Evolutionary conservation across 148 eudicot species (phyloP).

Genomic region (Euryodendron excelsum): DNA sequence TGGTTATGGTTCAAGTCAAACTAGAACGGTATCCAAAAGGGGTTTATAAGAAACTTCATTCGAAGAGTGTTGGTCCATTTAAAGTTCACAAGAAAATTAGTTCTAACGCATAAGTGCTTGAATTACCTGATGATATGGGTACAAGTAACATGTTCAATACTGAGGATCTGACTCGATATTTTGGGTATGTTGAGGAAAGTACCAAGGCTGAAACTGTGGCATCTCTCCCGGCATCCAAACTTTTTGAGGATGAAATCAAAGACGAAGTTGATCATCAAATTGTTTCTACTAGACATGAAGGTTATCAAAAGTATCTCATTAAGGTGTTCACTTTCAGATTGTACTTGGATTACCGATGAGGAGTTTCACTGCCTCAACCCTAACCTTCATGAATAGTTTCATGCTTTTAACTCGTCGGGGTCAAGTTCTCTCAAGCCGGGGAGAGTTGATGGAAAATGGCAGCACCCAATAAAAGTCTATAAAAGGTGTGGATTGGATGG

Average conservation of each 20-base stretch:
- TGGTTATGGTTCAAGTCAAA: not conserved
- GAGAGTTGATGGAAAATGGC: slow-evolving; percentile 2
- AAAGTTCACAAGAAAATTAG: not conserved
- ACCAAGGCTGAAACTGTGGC: not conserved
- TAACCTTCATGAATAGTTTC: not conserved
- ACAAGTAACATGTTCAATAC: not conserved
- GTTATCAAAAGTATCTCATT: not conserved
- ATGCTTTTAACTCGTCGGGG: not conserved
- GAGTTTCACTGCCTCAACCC: not conserved
- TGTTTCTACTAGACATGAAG: not conserved
- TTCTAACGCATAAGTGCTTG: not conserved
- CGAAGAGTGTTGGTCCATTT: not conserved
- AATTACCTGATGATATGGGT: not conserved
- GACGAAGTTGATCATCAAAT: not conserved
- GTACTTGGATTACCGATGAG: not conserved
- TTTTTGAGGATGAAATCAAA: not conserved
- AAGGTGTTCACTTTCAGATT: not conserved
- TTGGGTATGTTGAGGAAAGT: not conserved
- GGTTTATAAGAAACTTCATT: not conserved
- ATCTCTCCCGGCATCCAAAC: not conserved
- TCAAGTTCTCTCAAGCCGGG: slow-evolving; percentile 5
- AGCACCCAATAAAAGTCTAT: not conserved
- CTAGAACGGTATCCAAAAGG: not conserved
- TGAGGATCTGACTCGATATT: not conserved
- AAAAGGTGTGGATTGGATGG: not conserved